Base-by-base conservation (phyloP, 257 asterid species). In the Knoxia roxburghii region DNA sequence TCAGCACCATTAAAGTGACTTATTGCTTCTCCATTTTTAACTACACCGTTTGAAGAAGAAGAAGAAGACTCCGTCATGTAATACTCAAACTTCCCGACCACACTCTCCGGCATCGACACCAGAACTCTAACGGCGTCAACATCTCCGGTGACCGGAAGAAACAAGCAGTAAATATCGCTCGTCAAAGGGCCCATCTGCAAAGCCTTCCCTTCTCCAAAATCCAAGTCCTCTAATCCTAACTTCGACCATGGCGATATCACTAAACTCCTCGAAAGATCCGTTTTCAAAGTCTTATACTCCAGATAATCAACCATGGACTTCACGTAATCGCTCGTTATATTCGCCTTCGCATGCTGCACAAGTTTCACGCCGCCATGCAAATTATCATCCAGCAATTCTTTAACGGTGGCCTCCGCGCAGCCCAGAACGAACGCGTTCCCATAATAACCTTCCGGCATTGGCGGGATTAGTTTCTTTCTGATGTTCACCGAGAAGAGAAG, bases 171-270 rank as follows among this genome's bases (percentile, higher is more conserved):
- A 52, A 87, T 72, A 68, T 85, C 89, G 62, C 98, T 89, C 1
- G 78, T 79, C 18, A 91, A 23, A 50, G 95, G 85, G 0, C 96
- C 96, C 98, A 91, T 84, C 20, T 82, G 87, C 18, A 87, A 32
- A 1, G 96, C 82, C 65, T 78, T 85, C 11, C 98, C 98, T 76
- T 75, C 78, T 17, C 98, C 98, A 23, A 91, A 89, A 70, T 91
- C 88, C 81, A 91, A 27, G 10, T 89, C 91, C 50, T 89, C 96
- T 67, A 91, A 69, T n/a, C 89, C 92, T 74, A 91, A 71, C 35
- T 69, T 91, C 0, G 96, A 80, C 98, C 96, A 91, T 3, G 87
- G 94, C 1, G 98, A 89, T 60, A 91, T 85, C 21, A 91, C 94
- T 80, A 91, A 71, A 17, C 90, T 87, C 1, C 83, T 6, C 0